Base-by-base conservation (phyloP, 192 early-diverging fungal genomes). In the Backusella tuberculispora region DNA sequence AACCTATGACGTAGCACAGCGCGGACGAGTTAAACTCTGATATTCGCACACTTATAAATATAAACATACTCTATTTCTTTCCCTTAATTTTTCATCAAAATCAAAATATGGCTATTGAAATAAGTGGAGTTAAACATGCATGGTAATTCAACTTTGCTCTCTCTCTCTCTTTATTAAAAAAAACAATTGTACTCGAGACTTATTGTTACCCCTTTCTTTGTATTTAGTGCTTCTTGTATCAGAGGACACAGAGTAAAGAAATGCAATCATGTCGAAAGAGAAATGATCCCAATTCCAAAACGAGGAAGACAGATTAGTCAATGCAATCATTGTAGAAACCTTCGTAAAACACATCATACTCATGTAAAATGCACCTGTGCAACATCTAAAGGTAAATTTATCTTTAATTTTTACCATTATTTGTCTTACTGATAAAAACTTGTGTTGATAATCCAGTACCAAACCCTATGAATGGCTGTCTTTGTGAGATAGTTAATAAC, bases 291-390 rank as follows among this genome's bases (percentile, higher is more conserved):
- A 48, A 85, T 94, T 45, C 76, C 87, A 66, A 87, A 86, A 76
- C 91, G 92, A 78, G 92, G 92, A 34, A 86, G 92, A 26, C 91
- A 92, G 8, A 82, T 90, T 37, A 89, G 86, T 40, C 92, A 94
- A 76, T 94, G 92, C 76, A 69, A 75, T 45, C 89, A 88, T 80
- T 94, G 92, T 76, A 90, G 91, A 21, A 86, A 90, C 74, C 81
- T 89, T 65, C 87, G 92, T 67, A 86, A 84, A 71, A 87, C 87
- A 37, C 82, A 87, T 38, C 90, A 90, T 73, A 81, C 87, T 17
- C 90, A 90, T 75, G 90, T 90, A 7, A 92, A 92, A 74, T 94
- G 92, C 64, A 87, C 87, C 38, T 94, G 92, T 74, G 80, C 81
- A 13, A 74, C 76, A 63, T 63, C 76, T 12, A 63, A 40, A 46